These are phyloP conservation scores for Ustilago esculenta DNA, from an alignment of 1,284 basidiomycete genomes.

Conservation along the genomic window DNA sequence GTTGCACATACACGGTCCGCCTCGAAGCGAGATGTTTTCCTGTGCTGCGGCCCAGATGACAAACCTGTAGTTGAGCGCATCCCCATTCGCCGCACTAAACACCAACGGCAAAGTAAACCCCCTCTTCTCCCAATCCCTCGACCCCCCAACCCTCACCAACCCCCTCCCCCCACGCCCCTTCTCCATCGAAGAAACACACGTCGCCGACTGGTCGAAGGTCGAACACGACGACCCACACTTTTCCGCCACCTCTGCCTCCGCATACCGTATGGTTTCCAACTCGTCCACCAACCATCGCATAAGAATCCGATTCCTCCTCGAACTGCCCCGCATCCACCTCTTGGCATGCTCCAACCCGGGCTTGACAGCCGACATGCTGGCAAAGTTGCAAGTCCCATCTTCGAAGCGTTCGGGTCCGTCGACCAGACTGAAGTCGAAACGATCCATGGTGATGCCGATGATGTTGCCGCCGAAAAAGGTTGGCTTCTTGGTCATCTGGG, in stretches of 20 bases:
- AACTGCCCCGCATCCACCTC: constrained; percentile 9
- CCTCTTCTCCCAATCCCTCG: too few relatives aligned
- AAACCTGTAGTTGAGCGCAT: constrained; percentile 26
- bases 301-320: constrained; percentile 1
- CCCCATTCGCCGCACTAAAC: neutral
- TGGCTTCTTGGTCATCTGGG: neutral
- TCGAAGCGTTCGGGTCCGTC: constrained; percentile 27
- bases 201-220: too few relatives aligned
- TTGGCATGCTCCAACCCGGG: constrained; percentile 14
- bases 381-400: constrained; percentile 29
- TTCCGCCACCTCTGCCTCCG: neutral
- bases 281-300: constrained; percentile 13
- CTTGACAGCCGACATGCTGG: constrained; percentile 4
- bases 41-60: constrained; percentile 20
- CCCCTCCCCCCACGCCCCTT: neutral
- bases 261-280: constrained; percentile 7
- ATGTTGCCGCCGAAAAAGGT: constrained; percentile 44
- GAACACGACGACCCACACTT: neutral
- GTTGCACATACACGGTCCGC: constrained; percentile 40
- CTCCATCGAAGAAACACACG: neutral
- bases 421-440: constrained; percentile 24
- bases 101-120: constrained; percentile 21
- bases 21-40: constrained; percentile 22
- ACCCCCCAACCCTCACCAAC: too few relatives aligned
- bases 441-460: constrained; percentile 31